Conservation (phyloP, 305 asterid genomes). For the Stenogyne calaminthoides region DNA sequence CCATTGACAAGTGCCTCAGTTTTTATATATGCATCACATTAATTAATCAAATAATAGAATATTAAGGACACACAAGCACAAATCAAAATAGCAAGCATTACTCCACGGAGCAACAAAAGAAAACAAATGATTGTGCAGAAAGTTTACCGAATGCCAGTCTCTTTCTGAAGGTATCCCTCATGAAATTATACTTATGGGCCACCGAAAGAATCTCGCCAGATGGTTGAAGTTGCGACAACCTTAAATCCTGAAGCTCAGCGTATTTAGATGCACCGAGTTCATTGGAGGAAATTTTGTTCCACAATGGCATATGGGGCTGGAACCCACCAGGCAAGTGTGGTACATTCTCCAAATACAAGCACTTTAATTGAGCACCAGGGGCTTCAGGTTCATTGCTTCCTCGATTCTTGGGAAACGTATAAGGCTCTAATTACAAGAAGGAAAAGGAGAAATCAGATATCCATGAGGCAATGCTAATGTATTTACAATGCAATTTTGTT, state of each 20-base stretch:
- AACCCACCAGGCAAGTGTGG: constrained; percentile 90
- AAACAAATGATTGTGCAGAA: constrained; percentile 22
- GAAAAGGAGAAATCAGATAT: constrained; percentile 38
- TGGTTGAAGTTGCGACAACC: constrained; percentile 57
- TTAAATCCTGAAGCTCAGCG: constrained; percentile 67
- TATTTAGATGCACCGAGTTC: constrained; percentile 51
- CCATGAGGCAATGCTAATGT: constrained; percentile 22
- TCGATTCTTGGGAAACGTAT: constrained; percentile 61
- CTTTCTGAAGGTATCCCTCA: constrained; percentile 76
- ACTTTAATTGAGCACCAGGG: constrained; percentile 80
- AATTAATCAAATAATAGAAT: constrained; percentile 8
- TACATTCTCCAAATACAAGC: constrained; percentile 83
- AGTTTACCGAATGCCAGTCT: constrained; percentile 83
- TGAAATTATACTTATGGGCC: constrained; percentile 89
- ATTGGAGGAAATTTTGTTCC: constrained; percentile 51
- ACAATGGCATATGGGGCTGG: constrained; percentile 64
- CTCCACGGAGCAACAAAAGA: constrained; percentile 26
- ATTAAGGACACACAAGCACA: constrained; percentile 12
- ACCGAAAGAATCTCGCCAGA: constrained; percentile 73
- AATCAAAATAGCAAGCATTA: constrained; percentile 21
- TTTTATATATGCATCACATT: background rate
- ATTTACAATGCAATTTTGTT: constrained; percentile 10
- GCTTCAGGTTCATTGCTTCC: constrained; percentile 79
- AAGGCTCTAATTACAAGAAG: constrained; percentile 62
- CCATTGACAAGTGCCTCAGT: background rate